Evolutionary conservation across 495 filamentous ascomycete genomes (phyloP).

Genomic region (Entonaema liquescens): DNA sequence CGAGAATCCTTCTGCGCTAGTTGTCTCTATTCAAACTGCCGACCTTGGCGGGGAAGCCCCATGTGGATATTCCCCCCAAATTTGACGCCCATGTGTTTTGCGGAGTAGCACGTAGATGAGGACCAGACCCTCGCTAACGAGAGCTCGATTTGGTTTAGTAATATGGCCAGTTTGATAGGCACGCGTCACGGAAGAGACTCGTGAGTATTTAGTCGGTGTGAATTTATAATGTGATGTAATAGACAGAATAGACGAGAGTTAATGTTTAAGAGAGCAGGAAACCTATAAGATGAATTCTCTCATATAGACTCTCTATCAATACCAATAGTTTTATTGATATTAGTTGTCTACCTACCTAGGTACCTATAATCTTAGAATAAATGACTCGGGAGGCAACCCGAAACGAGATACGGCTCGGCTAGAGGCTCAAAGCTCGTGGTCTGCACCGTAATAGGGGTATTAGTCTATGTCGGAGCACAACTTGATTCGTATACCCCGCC

Average conservation of each 20-base stretch:
- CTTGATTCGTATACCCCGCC: constrained; percentile 21
- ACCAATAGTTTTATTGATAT: no score
- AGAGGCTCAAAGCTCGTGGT: constrained; percentile 8
- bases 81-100: constrained; percentile 21
- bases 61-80: constrained; percentile 35
- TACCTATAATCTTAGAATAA: not conserved
- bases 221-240: no score
- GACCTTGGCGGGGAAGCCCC: constrained; percentile 37
- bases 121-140: constrained; percentile 16
- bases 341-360: no score
- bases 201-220: no score
- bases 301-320: no score
- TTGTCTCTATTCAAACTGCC: constrained; percentile 34
- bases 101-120: constrained; percentile 21
- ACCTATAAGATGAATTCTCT: no score
- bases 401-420: not conserved
- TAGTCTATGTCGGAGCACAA: not conserved
- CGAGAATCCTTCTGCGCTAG: constrained; percentile 6
- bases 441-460: constrained; percentile 1
- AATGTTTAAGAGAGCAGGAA: no score
- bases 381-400: not conserved
- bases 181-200: not conserved
- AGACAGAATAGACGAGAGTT: not conserved
- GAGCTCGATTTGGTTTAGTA: constrained; percentile 30
- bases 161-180: constrained; percentile 19